Base-by-base conservation (phyloP, 2,329 filamentous ascomycete species). In the Pseudocercospora vitis region DNA sequence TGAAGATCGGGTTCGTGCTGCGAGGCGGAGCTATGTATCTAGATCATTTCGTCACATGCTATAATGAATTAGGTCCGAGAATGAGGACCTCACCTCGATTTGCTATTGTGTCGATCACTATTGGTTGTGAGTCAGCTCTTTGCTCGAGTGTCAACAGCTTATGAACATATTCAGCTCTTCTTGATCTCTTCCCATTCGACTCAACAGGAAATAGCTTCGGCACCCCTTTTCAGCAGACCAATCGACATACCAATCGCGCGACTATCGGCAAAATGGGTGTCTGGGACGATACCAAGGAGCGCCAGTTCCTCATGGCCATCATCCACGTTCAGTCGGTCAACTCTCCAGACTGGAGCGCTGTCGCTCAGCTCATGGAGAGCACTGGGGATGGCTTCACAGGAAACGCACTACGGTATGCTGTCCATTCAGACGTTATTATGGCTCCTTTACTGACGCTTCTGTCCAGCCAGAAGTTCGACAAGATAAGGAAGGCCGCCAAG, bases 401-500 rank as follows among this genome's bases (percentile, higher is more conserved):
- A 4, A 61, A 62, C 14, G 47, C 53, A 1, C 26, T 50, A 2
- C 58, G 58, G 60, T 63, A 26, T 8, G 7, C 50, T 46, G 6
- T 12, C n/a, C 24, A 6, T n/a, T 29, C 33, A 16, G 31, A 11
- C 9, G 18, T 26, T 11, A 26, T 11, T n/a, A n/a, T 33, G 19
- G 19, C 44, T 42, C 9, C 28, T n/a, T 42, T 23, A 54, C 35
- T 35, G n/a, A 3, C n/a, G 14, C n/a, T 16, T n/a, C 32, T 19
- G 4, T 18, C 24, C 42, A 63, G 62, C 9, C 60, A 64, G 40
- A 59, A 57, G 33, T 64, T 58, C 40, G 56, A 61, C 23, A 64
- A 63, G 46, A 37, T 64, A 45, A 61, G 59, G 37, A 64, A 64
- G 45, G 53, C 32, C 2, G 47, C 40, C 32, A 47, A 18, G 49